Base-by-base conservation (phyloP, 345 rosid species). In the Excoecaria cochinchinensis region DNA sequence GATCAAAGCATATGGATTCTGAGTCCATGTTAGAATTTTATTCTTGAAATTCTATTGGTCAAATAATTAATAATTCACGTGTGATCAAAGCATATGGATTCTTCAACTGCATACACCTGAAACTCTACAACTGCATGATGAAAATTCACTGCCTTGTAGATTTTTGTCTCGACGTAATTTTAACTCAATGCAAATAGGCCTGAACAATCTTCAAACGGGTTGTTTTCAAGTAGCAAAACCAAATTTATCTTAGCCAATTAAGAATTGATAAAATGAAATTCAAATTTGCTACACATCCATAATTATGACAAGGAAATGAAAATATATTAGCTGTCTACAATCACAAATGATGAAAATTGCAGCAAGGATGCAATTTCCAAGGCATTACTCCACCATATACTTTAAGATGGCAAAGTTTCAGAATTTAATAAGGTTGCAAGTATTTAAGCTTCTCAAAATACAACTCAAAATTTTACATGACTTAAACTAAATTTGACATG, bases 401-500 rank as follows among this genome's bases (percentile, higher is more conserved):
- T 60, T 60, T 31, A 24, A 60, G 65, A 25, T 14, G 5, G 3
- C 24, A 17, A 4, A 60, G 65, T 60, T 9, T 0, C 16, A 25
- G 17, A 25, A 60, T 25, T 24, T 36, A 10, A 25, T 2, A 11
- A 25, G 13, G 8, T 25, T 25, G 67, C 21, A 1, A 16, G 40
- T 60, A 3, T 19, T 46, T 46, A 66, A 21, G 42, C 52, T 17
- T 52, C 31, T 4, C 72, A 67, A 22, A 38, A 52, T 21, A 69
- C 60, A 56, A 56, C 19, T 13, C 48, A 42, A 58, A 19, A 40
- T 1, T 19, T 44, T 61, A 36, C 70, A 70, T 15, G 52, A 73
- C 62, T 38, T 74, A 42, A 58, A 17, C 51, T 36, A 14, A 53
- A 69, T n/a, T 76, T 58, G 70, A 64, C 46, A 31, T 31, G 31